phyloP scores from a whole-genome alignment of 306 rosid genomes.

The Leucaena leucocephala region DNA sequence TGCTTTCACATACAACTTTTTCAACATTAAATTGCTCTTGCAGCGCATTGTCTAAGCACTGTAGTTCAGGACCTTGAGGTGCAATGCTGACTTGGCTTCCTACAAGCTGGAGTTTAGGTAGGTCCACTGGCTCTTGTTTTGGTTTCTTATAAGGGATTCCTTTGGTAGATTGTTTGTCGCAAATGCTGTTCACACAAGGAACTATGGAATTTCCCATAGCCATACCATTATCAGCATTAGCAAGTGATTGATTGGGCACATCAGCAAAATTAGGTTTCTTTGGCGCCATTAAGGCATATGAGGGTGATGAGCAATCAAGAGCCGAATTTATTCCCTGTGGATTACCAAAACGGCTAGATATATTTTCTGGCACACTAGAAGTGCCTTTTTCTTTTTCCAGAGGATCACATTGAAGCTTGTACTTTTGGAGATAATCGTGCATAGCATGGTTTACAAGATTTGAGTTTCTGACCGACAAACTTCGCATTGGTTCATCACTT shows the following conservation, averaged over 20 bases:
- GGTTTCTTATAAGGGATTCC: constrained; percentile 32
- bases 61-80: constrained; percentile 35
- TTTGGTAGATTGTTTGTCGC: constrained; percentile 17
- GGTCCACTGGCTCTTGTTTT: constrained; percentile 38
- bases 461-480: background rate
- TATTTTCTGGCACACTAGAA: constrained; percentile 4
- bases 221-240: background rate
- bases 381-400: constrained; percentile 17
- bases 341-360: constrained; percentile 12
- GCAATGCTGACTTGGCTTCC: constrained; percentile 25
- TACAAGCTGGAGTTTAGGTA: constrained; percentile 26
- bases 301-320: constrained; percentile 5
- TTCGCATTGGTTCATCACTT: background rate
- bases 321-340: constrained; percentile 13
- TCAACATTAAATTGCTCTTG: constrained; percentile 25
- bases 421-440: constrained; percentile 27
- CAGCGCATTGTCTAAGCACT: constrained; percentile 6
- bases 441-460: background rate
- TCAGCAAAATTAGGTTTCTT: constrained; percentile 7
- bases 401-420: constrained; percentile 24
- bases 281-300: constrained; percentile 3
- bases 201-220: background rate
- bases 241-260: constrained; percentile 7
- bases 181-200: constrained; percentile 12
- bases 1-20: constrained; percentile 20